Evolutionary conservation across 148 eudicot genomes (phyloP), one percentile per base, ranked within the genome.

Genomic region (Heliamphora exappendiculata): DNA sequence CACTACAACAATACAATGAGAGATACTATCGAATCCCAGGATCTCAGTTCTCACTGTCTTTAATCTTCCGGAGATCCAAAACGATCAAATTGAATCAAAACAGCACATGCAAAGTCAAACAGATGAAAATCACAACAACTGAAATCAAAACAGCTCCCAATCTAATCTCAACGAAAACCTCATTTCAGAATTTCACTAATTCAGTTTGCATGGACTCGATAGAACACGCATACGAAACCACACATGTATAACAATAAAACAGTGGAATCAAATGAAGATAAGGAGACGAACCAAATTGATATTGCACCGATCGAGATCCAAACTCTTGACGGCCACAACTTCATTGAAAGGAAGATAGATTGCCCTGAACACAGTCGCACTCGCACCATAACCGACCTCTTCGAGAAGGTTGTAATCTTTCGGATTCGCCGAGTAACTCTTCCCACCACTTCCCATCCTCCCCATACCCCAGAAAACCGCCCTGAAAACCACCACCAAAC

Each of bases 241-340:
- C n/a, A 19, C 34, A 58, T 39, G 44, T 20, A n/a, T 17, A 70
- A 7, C 24, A 37, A 39, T 66, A 37, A 34, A n/a, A 57, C 41
- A 64, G 69, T 5, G 54, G 53, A 31, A 74, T 44, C 47, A 63
- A 78, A 19, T n/a, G 45, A 55, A 58, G n/a, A n/a, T n/a, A 5
- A 34, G 13, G 14, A 49, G 47, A 75, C 86, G 11, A 17, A 94
- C 98, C 87, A 93, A 88, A 85, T 92, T 95, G 83, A 89, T 87
- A 54, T 86, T 89, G 85, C 96, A 93, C 47, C 99, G 93, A 82
- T 96, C 99, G 86, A 96, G 99, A 96, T 96, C 99, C 90, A 96
- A 85, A 47, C 91, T 88, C 86, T 96, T 96, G 84, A 96, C 89
- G 45, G 99, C 99, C 62, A 96, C 87, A 28, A 91, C 90, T 74